Evolutionary conservation across 2,329 filamentous ascomycete genomes (phyloP).

Genomic region (Blastomyces parvus): DNA sequence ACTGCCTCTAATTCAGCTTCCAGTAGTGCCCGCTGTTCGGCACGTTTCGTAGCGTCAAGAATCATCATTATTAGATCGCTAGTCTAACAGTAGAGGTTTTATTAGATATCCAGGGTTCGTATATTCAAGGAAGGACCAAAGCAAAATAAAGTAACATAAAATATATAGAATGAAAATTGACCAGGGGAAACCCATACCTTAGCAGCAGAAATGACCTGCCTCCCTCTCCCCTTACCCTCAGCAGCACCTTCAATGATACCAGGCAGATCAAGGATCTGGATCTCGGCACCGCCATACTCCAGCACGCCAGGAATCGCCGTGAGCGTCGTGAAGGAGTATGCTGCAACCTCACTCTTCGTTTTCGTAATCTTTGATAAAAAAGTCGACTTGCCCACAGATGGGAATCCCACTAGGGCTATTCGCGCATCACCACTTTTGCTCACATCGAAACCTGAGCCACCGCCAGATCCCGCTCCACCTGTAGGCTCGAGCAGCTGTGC

Average conservation of each 20-base stretch:
- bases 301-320: slow-evolving; percentile 96
- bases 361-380: slow-evolving; percentile 99
- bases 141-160: neutral
- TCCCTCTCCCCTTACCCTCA: slow-evolving; percentile 88
- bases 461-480: slow-evolving; percentile 65
- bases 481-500: slow-evolving; percentile 89
- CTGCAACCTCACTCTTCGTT: slow-evolving; percentile 89
- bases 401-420: slow-evolving; percentile 96
- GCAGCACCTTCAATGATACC: slow-evolving; percentile 97
- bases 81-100: slow-evolving; percentile 42
- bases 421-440: slow-evolving; percentile 94
- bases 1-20: slow-evolving; percentile 93
- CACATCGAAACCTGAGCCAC: slow-evolving; percentile 77
- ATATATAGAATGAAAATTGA: neutral
- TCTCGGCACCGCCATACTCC: slow-evolving; percentile 95
- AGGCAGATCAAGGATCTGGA: slow-evolving; percentile 92
- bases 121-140: neutral
- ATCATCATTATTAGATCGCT: slow-evolving; percentile 97
- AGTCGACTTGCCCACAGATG: slow-evolving; percentile 96
- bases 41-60: slow-evolving; percentile 89
- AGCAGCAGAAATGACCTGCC: slow-evolving; percentile 93
- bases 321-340: slow-evolving; percentile 94
- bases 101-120: neutral
- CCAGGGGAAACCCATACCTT: slow-evolving; percentile 46
- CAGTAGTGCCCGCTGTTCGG: slow-evolving; percentile 79